Base-by-base conservation (phyloP, 768 basidiomycete species). In the Panaeolus papilionaceus region DNA sequence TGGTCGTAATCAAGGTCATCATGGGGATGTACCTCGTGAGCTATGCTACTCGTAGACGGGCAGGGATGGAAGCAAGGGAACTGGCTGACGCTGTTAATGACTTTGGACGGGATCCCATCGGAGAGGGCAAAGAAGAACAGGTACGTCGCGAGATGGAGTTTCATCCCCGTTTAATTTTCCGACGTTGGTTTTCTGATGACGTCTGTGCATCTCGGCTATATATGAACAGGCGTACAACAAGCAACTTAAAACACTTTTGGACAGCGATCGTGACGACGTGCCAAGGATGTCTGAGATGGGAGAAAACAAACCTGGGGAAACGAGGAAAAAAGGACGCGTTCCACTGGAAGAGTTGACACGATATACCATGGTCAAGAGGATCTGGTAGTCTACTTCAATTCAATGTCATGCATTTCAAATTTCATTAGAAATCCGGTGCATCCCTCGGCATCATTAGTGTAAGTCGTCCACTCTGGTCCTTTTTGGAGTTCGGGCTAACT, bases 351-450 rank as follows among this genome's bases (percentile, higher is more conserved):
- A 97, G 74, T 85, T 98, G 62, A 97, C 94, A 39, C 79, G 96
- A 65, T 98, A 93, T 82, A 97, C 95, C 20, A 98, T 98, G 96
- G 92, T 97, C 58, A 97, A 97, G 75, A 84, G 94, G 64, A 96
- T 97, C 54, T 96, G 85, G 85, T 88, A 81, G 75, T n/a, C 12
- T 16, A 28, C 44, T 4, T 49, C 23, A 26, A 42, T 47, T 9
- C 37, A 38, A 20, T 61, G 45, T 63, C 37, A 64, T 54, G 14
- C 49, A 33, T 33, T 33, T 33, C 33, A 33, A 33, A 33, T 33
- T 33, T 33, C 33, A 33, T 33, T 33, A 33, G 5, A 3, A 33
- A 33, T 23, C 23, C 33, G 5, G 33, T 23, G 33, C 33, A 67
- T 69, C 38, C 62, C 64, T 64, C 16, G 14, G 2, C 11, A 28